Conservation (phyloP, 331 rosid genomes). For the Arachis monticola region DNA sequence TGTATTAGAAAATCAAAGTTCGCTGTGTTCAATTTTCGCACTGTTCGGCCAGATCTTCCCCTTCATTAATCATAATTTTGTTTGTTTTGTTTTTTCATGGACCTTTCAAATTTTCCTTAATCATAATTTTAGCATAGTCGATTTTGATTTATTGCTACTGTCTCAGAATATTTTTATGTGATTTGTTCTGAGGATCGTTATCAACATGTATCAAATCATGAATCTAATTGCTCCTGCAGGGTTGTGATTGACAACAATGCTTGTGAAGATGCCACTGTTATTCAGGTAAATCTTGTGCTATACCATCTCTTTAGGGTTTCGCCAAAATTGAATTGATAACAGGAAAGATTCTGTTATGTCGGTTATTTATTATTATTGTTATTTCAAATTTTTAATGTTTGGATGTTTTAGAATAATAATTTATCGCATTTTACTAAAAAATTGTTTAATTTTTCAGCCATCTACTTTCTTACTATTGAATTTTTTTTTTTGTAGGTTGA, state of each 20-base stretch:
- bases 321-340: slow-evolving; percentile 27
- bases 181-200: slow-evolving; percentile 18
- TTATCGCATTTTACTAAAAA: background rate
- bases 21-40: slow-evolving; percentile 6
- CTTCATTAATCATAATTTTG: background rate
- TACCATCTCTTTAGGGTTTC: slow-evolving; percentile 19
- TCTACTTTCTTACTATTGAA: slow-evolving; percentile 8
- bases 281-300: slow-evolving; percentile 59
- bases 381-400: background rate
- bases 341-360: background rate
- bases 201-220: slow-evolving; percentile 28
- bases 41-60: slow-evolving; percentile 6
- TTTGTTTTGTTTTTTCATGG: too few relatives aligned
- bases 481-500: slow-evolving; percentile 64
- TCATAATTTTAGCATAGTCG: background rate
- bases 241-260: slow-evolving; percentile 88
- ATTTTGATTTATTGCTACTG: background rate
- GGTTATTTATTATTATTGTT: too few relatives aligned
- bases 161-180: background rate
- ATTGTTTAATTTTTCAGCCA: background rate
- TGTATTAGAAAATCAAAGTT: background rate
- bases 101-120: background rate
- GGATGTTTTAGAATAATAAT: slow-evolving; percentile 26
- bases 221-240: slow-evolving; percentile 55
- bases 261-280: slow-evolving; percentile 78